phyloP scores from a whole-genome alignment of 768 basidiomycete genomes.

The Hygrophorus pudorinus region DNA sequence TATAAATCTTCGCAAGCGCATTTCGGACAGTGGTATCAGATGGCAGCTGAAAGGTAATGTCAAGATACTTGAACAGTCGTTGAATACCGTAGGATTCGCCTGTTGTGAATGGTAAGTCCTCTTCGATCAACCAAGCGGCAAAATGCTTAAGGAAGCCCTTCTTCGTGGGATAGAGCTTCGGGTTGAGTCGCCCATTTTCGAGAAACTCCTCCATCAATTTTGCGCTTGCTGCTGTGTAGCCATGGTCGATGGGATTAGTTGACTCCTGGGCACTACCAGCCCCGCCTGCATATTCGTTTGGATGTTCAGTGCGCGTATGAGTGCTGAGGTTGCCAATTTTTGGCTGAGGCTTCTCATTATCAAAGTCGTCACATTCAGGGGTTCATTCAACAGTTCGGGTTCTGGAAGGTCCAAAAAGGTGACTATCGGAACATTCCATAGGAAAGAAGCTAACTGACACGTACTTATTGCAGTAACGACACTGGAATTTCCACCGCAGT shows the following conservation, averaged over 20 bases:
- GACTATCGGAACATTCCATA: not conserved
- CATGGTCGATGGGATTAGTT: not conserved
- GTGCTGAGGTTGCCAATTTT: conserved; percentile 8
- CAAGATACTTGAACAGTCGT: too few species aligned
- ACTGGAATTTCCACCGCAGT: conserved; percentile 8
- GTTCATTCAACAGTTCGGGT: conserved; percentile 4
- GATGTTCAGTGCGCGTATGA: conserved; percentile 5
- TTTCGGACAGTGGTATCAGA: conserved; percentile 21
- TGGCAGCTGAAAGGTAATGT: too few species aligned
- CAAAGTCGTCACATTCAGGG: conserved; percentile 4
- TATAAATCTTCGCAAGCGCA: conserved; percentile 10
- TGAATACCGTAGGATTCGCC: conserved; percentile 13
- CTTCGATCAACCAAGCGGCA: conserved; percentile 18
- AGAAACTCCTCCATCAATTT: conserved; percentile 14
- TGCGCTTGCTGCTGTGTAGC: conserved; percentile 4
- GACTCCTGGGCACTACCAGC: not conserved
- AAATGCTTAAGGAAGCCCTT: conserved; percentile 11
- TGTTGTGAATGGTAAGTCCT: conserved; percentile 17
- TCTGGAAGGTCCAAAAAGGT: conserved; percentile 2
- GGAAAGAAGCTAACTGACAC: not conserved
- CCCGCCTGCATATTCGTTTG: not conserved
- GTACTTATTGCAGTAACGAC: conserved; percentile 7
- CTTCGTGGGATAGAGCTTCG: conserved; percentile 10
- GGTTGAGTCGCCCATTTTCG: conserved; percentile 11
- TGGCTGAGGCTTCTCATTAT: conserved; percentile 8